Base-by-base conservation (phyloP, 495 filamentous ascomycete species). In the Xylaria acuta region DNA sequence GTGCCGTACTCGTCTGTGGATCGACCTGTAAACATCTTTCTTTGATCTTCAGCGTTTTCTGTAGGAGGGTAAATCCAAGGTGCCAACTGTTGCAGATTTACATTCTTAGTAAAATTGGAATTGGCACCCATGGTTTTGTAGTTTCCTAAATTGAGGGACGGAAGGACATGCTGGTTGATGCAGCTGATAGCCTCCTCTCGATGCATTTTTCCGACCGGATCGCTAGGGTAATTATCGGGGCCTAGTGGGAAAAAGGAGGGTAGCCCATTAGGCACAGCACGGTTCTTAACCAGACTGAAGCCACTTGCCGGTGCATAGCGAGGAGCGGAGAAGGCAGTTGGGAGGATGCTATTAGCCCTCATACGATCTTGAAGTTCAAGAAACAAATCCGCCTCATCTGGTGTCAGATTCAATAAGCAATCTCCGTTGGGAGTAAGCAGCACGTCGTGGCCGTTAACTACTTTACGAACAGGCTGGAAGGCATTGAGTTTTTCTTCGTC, bases 341-440 rank as follows among this genome's bases (percentile, higher is more conserved):
- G 86, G 30, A 75, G 83, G 38, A 74, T 73, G 1, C 82, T 80
- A 22, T 76, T 72, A 40, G 83, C 78, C 6, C 85, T 82, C 60
- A 92, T 82, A 63, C 81, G 85, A 70, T 88, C 85, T 80, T 97
- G 93, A 0, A 97, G 85, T 65, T 89, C 85, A 18, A 98, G 82
- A 71, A 93, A 95, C 11, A 91, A 88, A 30, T 92, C 86, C 72
- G 97, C 94, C 76, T 97, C 92, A 38, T 92, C 91, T 18, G 85
- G 77, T 14, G 87, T 91, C 27, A 99, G 83, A 72, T 94, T 93
- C 47, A 89, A 89, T 36, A 98, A 85, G 67, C 92, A 91, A 68
- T 91, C 89, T 5, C 94, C 94, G 69, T 92, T 90, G 4, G 94
- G 93, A 1, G 92, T 94, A 64, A 96, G 89, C 59, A 96, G 82